Conservation (phyloP, 2,329 filamentous ascomycete genomes). For the Fusarium abutilonis region DNA sequence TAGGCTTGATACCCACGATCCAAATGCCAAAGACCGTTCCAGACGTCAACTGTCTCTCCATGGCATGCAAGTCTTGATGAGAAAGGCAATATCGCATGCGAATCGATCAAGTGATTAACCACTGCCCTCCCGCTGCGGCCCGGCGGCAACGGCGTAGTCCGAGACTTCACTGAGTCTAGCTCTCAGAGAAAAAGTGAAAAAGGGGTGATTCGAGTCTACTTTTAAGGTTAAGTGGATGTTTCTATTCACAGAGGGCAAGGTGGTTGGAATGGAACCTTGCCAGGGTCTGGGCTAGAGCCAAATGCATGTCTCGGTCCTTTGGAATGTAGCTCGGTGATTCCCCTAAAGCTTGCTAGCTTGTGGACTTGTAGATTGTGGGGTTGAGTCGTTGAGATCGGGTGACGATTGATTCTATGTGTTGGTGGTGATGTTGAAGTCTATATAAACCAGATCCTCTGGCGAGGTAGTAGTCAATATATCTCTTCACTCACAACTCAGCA, state of each 20-base stretch:
- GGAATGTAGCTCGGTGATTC: conserved; percentile 21
- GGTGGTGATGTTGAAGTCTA: conserved; percentile 3
- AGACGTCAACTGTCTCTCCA: background rate
- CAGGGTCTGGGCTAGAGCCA: conserved; percentile 4
- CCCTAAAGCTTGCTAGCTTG: conserved; percentile 5
- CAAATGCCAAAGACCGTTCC: background rate
- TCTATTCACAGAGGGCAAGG: background rate
- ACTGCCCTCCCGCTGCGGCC: conserved; percentile 10
- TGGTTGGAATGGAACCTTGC: conserved; percentile 9
- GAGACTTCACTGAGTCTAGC: conserved; percentile 11
- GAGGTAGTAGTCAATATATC: background rate
- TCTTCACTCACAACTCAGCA: conserved; percentile 4
- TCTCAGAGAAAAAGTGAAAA: conserved; percentile 6
- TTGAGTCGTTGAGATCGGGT: conserved; percentile 2
- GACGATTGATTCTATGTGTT: background rate
- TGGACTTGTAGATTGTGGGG: background rate
- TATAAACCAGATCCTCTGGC: conserved; percentile 12
- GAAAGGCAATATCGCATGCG: conserved; percentile 1
- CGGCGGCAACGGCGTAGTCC: conserved; percentile 23
- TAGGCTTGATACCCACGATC: background rate
- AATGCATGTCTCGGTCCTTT: background rate
- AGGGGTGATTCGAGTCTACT: background rate
- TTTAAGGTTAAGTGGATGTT: too few relatives aligned
- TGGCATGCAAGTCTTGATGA: background rate
- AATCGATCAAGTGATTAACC: background rate